Conservation (phyloP, 192 early-diverging fungal species). For the Coemansia guatemalensis region DNA sequence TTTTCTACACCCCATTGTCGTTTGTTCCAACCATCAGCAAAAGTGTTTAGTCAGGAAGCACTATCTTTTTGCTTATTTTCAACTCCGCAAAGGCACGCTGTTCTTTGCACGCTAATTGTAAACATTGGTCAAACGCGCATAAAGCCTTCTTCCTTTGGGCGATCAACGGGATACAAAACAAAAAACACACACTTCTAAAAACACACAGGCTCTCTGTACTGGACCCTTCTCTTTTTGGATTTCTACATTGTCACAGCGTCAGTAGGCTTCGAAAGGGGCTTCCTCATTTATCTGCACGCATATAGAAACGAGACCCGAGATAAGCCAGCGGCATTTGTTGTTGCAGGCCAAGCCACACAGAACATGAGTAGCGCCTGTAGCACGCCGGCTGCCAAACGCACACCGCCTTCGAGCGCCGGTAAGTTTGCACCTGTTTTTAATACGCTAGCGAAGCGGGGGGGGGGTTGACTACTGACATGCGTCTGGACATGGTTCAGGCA, state of each 20-base stretch:
- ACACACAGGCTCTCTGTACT: neutral
- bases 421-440: constrained; percentile 2
- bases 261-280: neutral
- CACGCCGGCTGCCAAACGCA: constrained; percentile 18
- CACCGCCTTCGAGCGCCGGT: constrained; percentile 5
- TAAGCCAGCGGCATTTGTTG: neutral
- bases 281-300: neutral
- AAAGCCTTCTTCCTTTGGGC: neutral
- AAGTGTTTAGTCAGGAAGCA: neutral
- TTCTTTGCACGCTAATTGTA: constrained; percentile 7
- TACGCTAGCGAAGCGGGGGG: neutral
- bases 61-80: constrained; percentile 1
- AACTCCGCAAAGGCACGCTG: constrained; percentile 12
- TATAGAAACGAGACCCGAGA: neutral
- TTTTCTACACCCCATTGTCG: neutral
- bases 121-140: neutral
- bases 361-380: constrained; percentile 14
- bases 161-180: constrained; percentile 1
- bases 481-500: neutral
- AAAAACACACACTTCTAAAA: neutral
- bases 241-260: neutral
- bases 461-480: neutral
- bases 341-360: neutral
- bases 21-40: neutral
- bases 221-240: neutral